Evolutionary conservation across 305 asterid species (phyloP).

Genomic region (Nicotiana rustica): DNA sequence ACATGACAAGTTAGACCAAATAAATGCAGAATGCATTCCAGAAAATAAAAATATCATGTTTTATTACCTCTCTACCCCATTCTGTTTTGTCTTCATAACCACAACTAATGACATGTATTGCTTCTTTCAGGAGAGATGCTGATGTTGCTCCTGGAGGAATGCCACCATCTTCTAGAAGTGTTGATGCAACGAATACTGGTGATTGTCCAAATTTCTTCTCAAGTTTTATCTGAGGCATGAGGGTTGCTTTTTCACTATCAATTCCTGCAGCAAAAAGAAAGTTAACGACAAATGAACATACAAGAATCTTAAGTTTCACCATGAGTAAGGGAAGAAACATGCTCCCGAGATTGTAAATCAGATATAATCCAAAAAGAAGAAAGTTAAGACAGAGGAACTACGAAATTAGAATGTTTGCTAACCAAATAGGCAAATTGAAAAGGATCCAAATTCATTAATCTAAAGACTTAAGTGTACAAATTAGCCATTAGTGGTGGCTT

Average conservation of each 20-base stretch:
- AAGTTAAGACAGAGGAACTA: not conserved
- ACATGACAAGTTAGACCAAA: not conserved
- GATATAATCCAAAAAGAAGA: slow-evolving; percentile 6
- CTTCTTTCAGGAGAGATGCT: slow-evolving; percentile 92
- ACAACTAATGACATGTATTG: slow-evolving; percentile 94
- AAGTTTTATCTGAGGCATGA: slow-evolving; percentile 86
- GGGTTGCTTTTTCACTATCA: slow-evolving; percentile 78
- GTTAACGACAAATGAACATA: not conserved
- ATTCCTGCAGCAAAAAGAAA: slow-evolving; percentile 61
- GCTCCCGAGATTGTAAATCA: slow-evolving; percentile 2
- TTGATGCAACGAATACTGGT: slow-evolving; percentile 88
- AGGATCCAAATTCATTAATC: slow-evolving; percentile 21
- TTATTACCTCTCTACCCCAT: slow-evolving; percentile 94
- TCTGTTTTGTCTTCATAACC: slow-evolving; percentile 98
- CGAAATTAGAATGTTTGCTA: not conserved
- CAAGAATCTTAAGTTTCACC: slow-evolving; percentile 2
- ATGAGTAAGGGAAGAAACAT: slow-evolving; percentile 5
- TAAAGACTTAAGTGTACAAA: not conserved
- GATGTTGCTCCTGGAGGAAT: slow-evolving; percentile 85
- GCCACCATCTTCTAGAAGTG: slow-evolving; percentile 89
- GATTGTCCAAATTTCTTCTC: slow-evolving; percentile 97
- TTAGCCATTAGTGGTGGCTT: slow-evolving; percentile 15
- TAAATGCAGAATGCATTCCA: not conserved
- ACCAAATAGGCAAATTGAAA: slow-evolving; percentile 1
- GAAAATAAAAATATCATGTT: not conserved